Percentiles rank a stretch among this genome's conserved stretches.
These are phyloP conservation scores for Arthrobotrys megalospora DNA, from an alignment of 2,329 filamentous ascomycete genomes.

Conservation along the genomic window DNA sequence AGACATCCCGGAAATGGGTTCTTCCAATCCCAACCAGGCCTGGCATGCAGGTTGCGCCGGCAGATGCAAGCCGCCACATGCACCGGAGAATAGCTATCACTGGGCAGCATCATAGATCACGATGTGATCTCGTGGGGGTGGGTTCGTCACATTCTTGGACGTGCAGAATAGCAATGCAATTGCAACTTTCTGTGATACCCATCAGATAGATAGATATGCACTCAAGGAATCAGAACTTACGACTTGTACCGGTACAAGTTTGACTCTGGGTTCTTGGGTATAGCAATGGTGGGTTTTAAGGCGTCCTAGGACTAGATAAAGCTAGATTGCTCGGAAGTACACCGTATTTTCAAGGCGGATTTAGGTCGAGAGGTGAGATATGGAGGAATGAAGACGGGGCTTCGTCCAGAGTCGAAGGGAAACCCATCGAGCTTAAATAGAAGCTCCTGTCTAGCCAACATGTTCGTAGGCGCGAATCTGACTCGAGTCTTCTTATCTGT, in stretches of 20 bases:
- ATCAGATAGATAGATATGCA: not conserved
- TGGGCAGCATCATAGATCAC: slow-evolving; percentile 19
- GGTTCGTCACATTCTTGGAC: slow-evolving; percentile 29
- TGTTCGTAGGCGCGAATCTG: slow-evolving; percentile 13
- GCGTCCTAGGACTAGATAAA: not conserved
- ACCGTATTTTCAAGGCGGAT: slow-evolving; percentile 12
- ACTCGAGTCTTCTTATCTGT: slow-evolving; percentile 21
- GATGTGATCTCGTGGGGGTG: slow-evolving; percentile 26
- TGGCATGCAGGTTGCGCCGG: slow-evolving; percentile 41
- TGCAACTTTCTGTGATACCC: slow-evolving; percentile 4
- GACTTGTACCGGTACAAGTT: slow-evolving; percentile 23
- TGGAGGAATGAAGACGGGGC: not conserved
- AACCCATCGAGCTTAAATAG: slow-evolving; percentile 23
- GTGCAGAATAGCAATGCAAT: slow-evolving; percentile 22
- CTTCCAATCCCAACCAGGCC: slow-evolving; percentile 21
- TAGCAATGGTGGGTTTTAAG: not conserved
- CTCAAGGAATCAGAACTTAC: slow-evolving; percentile 22
- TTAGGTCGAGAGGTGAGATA: not conserved
- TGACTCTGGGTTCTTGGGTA: not conserved
- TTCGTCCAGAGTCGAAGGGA: slow-evolving; percentile 16
- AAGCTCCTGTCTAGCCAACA: slow-evolving; percentile 10
- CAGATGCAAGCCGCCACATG: slow-evolving; percentile 48
- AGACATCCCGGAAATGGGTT: slow-evolving; percentile 28
- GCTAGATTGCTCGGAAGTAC: not conserved
- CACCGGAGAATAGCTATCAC: slow-evolving; percentile 48